Conservation (phyloP, 2,329 filamentous ascomycete species). For the Neoscytalidium dimidiatum region DNA sequence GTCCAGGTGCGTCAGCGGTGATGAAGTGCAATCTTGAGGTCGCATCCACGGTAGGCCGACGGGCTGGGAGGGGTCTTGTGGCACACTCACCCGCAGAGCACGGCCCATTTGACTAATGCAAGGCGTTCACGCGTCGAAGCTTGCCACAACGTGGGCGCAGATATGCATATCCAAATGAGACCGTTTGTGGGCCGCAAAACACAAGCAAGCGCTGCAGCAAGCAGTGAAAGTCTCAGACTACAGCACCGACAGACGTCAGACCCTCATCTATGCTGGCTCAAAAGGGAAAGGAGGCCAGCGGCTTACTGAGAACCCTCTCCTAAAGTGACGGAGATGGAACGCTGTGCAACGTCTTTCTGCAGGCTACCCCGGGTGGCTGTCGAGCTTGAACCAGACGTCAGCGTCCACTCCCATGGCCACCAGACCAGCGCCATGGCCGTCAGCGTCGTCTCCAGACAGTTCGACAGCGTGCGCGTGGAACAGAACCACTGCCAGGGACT, state of each 20-base stretch:
- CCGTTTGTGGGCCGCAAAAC: conserved; percentile 87
- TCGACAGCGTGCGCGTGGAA: conserved; percentile 90
- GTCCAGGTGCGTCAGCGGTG: conserved; percentile 5
- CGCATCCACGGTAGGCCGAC: not conserved
- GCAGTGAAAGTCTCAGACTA: conserved; percentile 58
- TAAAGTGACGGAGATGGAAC: not conserved
- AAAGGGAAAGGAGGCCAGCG: conserved; percentile 8
- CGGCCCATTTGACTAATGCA: conserved; percentile 62
- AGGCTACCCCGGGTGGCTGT: not conserved
- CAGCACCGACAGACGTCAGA: not conserved
- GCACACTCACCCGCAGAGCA: conserved; percentile 57
- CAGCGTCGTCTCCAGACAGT: conserved; percentile 87
- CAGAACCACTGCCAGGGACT: conserved; percentile 98
- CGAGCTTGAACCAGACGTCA: conserved; percentile 4
- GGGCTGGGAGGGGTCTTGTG: conserved; percentile 10
- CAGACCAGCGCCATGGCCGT: conserved; percentile 76
- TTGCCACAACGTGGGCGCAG: conserved; percentile 54
- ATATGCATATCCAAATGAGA: conserved; percentile 77
- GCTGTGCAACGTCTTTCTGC: conserved; percentile 13
- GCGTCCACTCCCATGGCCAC: conserved; percentile 80
- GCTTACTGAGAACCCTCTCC: conserved; percentile 14
- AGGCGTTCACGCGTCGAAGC: conserved; percentile 47
- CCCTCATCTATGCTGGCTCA: not conserved
- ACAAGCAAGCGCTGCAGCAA: conserved; percentile 78
- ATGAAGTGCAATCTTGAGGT: conserved; percentile 11